These are phyloP conservation scores for Mycena rosella DNA, from an alignment of 768 basidiomycete species.

Conservation along the genomic window DNA sequence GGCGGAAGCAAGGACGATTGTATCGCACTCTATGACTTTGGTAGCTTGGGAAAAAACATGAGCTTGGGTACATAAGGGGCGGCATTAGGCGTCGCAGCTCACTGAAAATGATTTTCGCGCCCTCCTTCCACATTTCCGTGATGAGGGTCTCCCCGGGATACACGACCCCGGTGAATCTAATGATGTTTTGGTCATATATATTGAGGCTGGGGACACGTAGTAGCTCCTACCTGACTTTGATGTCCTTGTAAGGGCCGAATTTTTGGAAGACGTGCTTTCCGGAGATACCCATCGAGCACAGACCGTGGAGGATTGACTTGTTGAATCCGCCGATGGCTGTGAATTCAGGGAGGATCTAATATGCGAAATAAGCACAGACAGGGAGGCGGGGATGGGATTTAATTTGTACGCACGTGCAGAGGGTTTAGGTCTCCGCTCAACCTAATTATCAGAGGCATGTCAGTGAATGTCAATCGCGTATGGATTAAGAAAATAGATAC, in stretches of 20 bases:
- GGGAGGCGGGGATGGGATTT: background rate
- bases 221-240: conserved; percentile 86
- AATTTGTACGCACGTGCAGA: conserved; percentile 84
- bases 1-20: conserved; percentile 80
- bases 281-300: conserved; percentile 93
- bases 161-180: conserved; percentile 89
- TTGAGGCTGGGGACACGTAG: background rate
- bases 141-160: conserved; percentile 96
- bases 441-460: too few species aligned
- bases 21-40: conserved; percentile 89
- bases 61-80: background rate
- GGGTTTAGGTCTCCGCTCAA: conserved; percentile 95
- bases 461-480: conserved; percentile 8
- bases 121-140: conserved; percentile 99
- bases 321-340: conserved; percentile 96
- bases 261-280: conserved; percentile 92
- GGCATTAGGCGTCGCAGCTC: conserved; percentile 57
- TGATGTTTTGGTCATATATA: too few species aligned
- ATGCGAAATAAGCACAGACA: background rate
- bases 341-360: conserved; percentile 90
- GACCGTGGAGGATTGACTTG: conserved; percentile 88
- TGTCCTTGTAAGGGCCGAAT: conserved; percentile 89
- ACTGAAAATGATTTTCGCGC: conserved; percentile 92
- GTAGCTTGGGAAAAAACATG: conserved; percentile 65
- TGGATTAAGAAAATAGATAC: conserved; percentile 53